phyloP scores from a whole-genome alignment of 1,284 basidiomycete genomes.

The Pseudozyma pruni region DNA sequence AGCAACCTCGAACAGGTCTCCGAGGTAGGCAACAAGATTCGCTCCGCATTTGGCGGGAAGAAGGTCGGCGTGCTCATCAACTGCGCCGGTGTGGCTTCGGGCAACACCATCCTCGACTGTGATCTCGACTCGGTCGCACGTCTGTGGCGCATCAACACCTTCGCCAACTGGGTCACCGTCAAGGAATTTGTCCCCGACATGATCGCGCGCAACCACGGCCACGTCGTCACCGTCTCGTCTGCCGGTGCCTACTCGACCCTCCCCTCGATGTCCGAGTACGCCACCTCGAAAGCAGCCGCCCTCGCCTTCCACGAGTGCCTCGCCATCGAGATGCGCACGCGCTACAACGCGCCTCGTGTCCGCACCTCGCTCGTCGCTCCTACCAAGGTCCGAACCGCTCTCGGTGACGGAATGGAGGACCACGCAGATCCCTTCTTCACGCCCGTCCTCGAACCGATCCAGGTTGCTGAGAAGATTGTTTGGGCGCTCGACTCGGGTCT shows the following conservation, averaged over 20 bases:
- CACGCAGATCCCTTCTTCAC: constrained; percentile 60
- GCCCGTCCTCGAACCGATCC: constrained; percentile 61
- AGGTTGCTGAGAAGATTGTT: constrained; percentile 58
- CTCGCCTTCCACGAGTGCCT: constrained; percentile 65
- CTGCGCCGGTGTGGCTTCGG: constrained; percentile 64
- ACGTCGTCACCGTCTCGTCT: constrained; percentile 62
- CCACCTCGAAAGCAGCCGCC: constrained; percentile 61
- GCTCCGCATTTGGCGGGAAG: constrained; percentile 44
- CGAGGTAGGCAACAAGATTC: constrained; percentile 54
- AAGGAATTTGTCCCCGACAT: constrained; percentile 65
- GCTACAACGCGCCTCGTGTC: constrained; percentile 60
- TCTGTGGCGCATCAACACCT: constrained; percentile 63
- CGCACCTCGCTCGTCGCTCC: constrained; percentile 63
- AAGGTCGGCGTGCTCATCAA: constrained; percentile 59
- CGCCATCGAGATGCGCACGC: constrained; percentile 56
- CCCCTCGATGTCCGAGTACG: constrained; percentile 62
- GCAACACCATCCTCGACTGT: constrained; percentile 57
- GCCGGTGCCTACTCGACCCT: constrained; percentile 58
- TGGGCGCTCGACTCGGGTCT: constrained; percentile 59
- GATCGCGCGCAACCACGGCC: constrained; percentile 64
- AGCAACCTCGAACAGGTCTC: constrained; percentile 54
- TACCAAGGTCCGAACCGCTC: constrained; percentile 65
- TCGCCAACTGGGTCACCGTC: constrained; percentile 59
- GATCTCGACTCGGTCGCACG: constrained; percentile 42
- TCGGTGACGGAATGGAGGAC: constrained; percentile 64